Evolutionary conservation across 2,329 filamentous ascomycete genomes (phyloP).

Genomic region (Penicillium verrucosum): DNA sequence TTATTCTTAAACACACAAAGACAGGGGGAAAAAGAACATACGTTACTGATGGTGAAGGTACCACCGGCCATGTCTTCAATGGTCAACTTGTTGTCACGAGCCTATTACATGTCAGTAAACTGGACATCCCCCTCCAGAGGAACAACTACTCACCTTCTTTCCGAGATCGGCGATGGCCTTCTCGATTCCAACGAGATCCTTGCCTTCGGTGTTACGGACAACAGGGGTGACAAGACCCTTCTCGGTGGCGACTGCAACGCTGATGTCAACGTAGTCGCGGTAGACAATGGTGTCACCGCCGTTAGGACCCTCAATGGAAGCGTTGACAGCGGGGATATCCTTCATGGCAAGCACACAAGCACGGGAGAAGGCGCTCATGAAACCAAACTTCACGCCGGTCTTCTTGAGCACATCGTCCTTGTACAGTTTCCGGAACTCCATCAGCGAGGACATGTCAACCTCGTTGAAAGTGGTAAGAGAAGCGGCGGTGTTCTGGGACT

Average conservation of each 20-base stretch:
- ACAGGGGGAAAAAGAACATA: slow-evolving; percentile 27
- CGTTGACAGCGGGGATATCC: slow-evolving; percentile 91
- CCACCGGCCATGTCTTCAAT: slow-evolving; percentile 99
- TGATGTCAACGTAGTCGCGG: slow-evolving; percentile 96
- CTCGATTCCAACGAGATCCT: slow-evolving; percentile 89
- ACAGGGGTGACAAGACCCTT: slow-evolving; percentile 97
- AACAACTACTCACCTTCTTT: slow-evolving; percentile 67
- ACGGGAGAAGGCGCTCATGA: slow-evolving; percentile 96
- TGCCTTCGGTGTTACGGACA: slow-evolving; percentile 83
- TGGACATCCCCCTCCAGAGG: not conserved
- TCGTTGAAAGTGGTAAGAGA: slow-evolving; percentile 98
- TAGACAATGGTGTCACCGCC: slow-evolving; percentile 98
- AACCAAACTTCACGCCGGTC: slow-evolving; percentile 96
- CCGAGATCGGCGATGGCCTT: slow-evolving; percentile 87
- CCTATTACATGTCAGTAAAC: slow-evolving; percentile 50
- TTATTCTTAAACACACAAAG: not conserved
- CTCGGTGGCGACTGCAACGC: slow-evolving; percentile 93
- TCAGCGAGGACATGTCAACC: slow-evolving; percentile 96
- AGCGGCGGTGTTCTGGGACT: slow-evolving; percentile 97
- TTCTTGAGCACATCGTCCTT: slow-evolving; percentile 96
- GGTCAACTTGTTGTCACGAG: slow-evolving; percentile 91
- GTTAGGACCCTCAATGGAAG: slow-evolving; percentile 92
- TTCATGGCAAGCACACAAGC: slow-evolving; percentile 89
- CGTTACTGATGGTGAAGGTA: slow-evolving; percentile 96
- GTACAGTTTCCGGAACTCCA: slow-evolving; percentile 96